Percentiles rank a stretch among this genome's conserved stretches.
Evolutionary conservation across 148 eudicot species (phyloP).

Genomic region (Persicaria tinctoria): DNA sequence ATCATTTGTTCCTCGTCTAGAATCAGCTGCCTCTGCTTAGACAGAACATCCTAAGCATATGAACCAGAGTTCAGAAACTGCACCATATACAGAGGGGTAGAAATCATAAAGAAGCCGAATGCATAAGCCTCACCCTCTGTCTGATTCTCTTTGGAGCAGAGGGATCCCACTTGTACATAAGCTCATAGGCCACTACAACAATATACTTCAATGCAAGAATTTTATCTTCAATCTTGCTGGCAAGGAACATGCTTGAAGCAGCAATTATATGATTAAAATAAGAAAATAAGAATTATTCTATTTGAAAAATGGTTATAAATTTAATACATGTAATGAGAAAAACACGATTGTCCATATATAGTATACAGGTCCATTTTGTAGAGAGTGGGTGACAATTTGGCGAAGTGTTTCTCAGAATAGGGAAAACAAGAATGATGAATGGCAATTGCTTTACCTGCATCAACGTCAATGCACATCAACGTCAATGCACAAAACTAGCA

Average conservation of each 20-base stretch:
- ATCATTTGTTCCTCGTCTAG: slow-evolving; percentile 51
- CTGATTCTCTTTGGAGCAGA: slow-evolving; percentile 54
- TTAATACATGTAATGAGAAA: no score
- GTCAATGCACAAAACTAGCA: no score
- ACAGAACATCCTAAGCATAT: no score
- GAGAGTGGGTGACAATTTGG: no score
- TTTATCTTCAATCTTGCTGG: slow-evolving; percentile 68
- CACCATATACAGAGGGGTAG: not conserved
- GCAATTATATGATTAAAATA: slow-evolving; percentile 50
- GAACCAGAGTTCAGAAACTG: not conserved
- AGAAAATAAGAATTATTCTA: not conserved
- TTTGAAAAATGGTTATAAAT: no score
- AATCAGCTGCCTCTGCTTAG: slow-evolving; percentile 48
- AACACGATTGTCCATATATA: no score
- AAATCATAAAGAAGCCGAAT: no score
- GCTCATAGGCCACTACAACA: slow-evolving; percentile 53
- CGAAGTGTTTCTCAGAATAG: no score
- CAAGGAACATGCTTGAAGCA: slow-evolving; percentile 62
- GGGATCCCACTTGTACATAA: slow-evolving; percentile 62
- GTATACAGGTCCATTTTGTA: no score
- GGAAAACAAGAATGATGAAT: no score
- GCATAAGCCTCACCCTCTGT: slow-evolving; percentile 40
- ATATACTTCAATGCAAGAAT: slow-evolving; percentile 47
- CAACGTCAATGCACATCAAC: no score
- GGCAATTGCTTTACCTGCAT: no score